Evolutionary conservation across 768 basidiomycete genomes (phyloP), one percentile per base, ranked within the genome.

Genomic region (Kwoniella newhampshirensis): DNA sequence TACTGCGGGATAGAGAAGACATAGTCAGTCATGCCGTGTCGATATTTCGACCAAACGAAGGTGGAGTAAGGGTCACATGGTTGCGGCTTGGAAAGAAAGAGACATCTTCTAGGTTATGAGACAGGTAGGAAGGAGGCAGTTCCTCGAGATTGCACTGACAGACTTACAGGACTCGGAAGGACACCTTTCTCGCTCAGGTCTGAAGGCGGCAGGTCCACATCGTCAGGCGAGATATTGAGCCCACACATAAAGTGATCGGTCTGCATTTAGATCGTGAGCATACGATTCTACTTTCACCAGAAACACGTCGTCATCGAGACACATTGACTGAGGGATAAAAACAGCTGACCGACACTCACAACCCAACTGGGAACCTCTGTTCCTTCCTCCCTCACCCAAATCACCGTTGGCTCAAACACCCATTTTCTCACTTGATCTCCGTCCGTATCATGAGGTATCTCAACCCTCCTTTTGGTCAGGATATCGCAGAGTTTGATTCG

Each of bases 341-440:
- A 21, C n/a, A 13, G 17, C 11, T 37, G 26, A 32, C 15, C 30
- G 23, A 23, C 17, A 68, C 70, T 42, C 25, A 71, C 67, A n/a
- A 72, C 40, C 67, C 68, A 72, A 13, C 56, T 36, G 2, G 68
- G 66, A 13, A 54, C 57, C 15, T 51, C 28, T 15, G 46, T 45
- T 17, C 52, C 60, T 39, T 67, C 59, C 18, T 62, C 66, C 36
- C 68, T 41, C 9, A 72, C 44, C 70, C 70, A 72, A 9, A 72
- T 55, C 1, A 69, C 51, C 26, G 57, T 25, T 20, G 64, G 57
- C 8, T 52, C 57, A 17, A 30, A 46, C 25, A 26, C 41, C 18
- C 30, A 27, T 15, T 41, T 40, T 41, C 47, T 12, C 9, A 28
- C 52, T 49, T 17, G 27, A 23, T 6, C 18, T 4, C 26, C 37